Evolutionary conservation across 768 basidiomycete genomes (phyloP), one percentile per base, ranked within the genome.

Genomic region (Leccinum subgranulosum): DNA sequence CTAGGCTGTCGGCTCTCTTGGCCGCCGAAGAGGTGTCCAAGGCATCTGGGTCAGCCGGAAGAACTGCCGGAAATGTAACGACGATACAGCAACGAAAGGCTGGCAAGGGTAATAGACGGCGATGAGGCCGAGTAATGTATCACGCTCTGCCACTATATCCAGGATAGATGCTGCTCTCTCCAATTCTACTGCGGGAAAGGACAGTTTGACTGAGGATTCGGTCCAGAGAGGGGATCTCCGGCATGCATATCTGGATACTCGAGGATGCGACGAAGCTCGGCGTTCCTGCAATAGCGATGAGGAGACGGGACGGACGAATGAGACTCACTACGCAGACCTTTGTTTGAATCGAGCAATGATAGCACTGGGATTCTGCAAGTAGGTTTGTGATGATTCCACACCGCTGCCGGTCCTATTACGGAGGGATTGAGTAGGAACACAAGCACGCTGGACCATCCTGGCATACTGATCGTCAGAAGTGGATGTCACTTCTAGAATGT

Each of bases 281-380:
- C 67, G 61, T 86, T 86, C 65, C 84, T 86, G 64, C 28, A 19
- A 23, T 41, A 25, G 36, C 36, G 36, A 36, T 66, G 58, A 61
- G 43, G 57, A 60, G 46, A 33, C 39, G 31, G 50, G 54, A 64
- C 60, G 31, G 21, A 45, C n/a, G 27, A 28, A 34, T 10, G 27
- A 11, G 25, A 27, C 19, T 3, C 14, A 23, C 9, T 39, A 14
- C 12, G 27, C 70, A 25, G 59, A 86, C 90, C 87, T 83, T 59
- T 86, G 81, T 69, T 85, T 90, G 70, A 86, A 91, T 63, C 82
- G 84, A 2, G 81, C 70, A 11, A 91, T 73, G 25, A 81, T 73
- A 9, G 75, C 71, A 23, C 79, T 78, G 14, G 84, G 81, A 27
- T 82, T 77, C 53, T 71, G 72, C 15, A 67, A 34, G 51, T 54